Evolutionary conservation across 1,139 yeast species (phyloP), one percentile per base, ranked within the genome.

Genomic region (Candida sanyaensis): DNA sequence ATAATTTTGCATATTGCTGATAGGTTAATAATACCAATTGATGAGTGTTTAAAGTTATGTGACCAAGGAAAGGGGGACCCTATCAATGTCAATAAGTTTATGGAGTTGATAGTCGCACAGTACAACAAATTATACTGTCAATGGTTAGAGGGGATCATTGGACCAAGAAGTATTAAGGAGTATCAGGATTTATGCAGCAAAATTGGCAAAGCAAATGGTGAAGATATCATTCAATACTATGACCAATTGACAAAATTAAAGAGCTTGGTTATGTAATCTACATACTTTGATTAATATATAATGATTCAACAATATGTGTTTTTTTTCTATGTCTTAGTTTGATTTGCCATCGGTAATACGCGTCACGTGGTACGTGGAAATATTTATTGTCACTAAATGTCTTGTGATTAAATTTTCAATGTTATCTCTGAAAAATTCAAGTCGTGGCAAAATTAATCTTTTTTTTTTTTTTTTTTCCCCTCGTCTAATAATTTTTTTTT

Each of bases 131-230:
- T 54, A 36, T 52, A 52, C 34, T 44, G 53, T n/a, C 46, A 49
- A 13, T 49, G 55, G 55, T 41, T 54, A 21, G 55, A 52, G 29
- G 54, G 51, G 6, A 48, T 54, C 6, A 48, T 54, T 37, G 56
- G 56, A 3, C 23, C 46, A 23, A 31, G 41, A 33, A 49, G 50
- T 23, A 46, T 50, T 8, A 42, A 29, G 12, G 49, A 50, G 38
- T 53, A 51, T 42, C 53, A 51, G 32, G 42, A 42, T 11, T 45
- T 53, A 27, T 49, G 49, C 37, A 41, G 28, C 26, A 39, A 37
- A 31, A 42, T 44, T 17, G 52, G 49, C 6, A 31, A 38, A 13
- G 40, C 43, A 2, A 41, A 41, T 32, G 55, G 52, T 8, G 46
- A 49, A 32, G 55, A 53, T 39, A 45, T 53, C n/a, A 44, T 49